Percentiles rank a stretch among this genome's conserved stretches.
Conservation (phyloP, 768 basidiomycete genomes). For the Pleurotus tuber-regium region DNA sequence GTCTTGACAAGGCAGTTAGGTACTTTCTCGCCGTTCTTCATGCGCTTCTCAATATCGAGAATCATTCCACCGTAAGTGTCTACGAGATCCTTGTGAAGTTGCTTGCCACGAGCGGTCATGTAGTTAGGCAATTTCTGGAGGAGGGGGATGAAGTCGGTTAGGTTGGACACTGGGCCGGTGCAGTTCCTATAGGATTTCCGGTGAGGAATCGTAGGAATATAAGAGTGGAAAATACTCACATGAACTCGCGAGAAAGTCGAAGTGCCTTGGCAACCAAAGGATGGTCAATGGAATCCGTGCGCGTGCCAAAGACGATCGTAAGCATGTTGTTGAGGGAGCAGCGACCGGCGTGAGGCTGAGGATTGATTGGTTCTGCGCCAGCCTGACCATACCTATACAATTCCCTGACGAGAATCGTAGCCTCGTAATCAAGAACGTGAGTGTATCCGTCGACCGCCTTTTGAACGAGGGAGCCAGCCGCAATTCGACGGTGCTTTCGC, state of each 20-base stretch:
- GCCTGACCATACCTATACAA: constrained; percentile 30
- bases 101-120: constrained; percentile 34
- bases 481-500: constrained; percentile 43
- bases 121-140: constrained; percentile 38
- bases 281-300: constrained; percentile 35
- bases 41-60: constrained; percentile 30
- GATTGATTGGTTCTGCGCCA: constrained; percentile 34
- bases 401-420: constrained; percentile 33
- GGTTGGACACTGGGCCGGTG: constrained; percentile 43
- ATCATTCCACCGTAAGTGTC: constrained; percentile 38
- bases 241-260: constrained; percentile 40
- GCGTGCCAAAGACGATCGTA: constrained; percentile 38
- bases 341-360: constrained; percentile 36
- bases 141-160: constrained; percentile 41
- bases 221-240: constrained; percentile 26
- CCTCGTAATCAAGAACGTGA: constrained; percentile 36
- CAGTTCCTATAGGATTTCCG: constrained; percentile 28
- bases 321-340: constrained; percentile 44
- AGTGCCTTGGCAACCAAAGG: constrained; percentile 35
- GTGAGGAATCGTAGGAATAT: neutral
- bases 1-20: constrained; percentile 43
- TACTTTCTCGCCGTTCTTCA: constrained; percentile 34
- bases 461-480: constrained; percentile 28
- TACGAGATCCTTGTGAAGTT: constrained; percentile 36
- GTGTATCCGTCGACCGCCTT: constrained; percentile 35